A percentile compares a stretch with the other conserved stretches of the same genome.
These are phyloP conservation scores for Capronia coronata DNA, from an alignment of 2,329 filamentous ascomycete species.

Conservation along the genomic window DNA sequence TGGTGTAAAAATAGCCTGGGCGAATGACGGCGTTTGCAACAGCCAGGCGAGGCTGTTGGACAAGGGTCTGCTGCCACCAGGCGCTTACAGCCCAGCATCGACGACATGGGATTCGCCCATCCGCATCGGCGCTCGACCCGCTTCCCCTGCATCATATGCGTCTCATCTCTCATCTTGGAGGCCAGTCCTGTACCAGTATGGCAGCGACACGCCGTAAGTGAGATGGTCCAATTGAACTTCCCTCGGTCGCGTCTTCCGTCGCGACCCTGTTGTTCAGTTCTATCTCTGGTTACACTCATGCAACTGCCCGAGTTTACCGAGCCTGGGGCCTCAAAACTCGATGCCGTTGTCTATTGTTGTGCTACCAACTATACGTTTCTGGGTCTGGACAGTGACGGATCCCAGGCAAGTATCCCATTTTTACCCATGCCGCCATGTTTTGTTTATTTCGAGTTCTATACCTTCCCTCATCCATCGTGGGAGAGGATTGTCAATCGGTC, in stretches of 20 bases:
- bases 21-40: too few relatives aligned
- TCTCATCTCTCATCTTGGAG: slow-evolving; percentile 2
- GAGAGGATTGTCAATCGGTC: too few relatives aligned
- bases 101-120: not conserved
- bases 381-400: too few relatives aligned
- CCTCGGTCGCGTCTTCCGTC: not conserved
- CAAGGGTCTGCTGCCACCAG: not conserved
- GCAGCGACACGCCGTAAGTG: not conserved
- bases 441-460: too few relatives aligned
- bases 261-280: not conserved
- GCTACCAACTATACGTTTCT: too few relatives aligned
- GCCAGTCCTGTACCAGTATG: not conserved
- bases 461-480: too few relatives aligned
- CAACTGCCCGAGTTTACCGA: too few relatives aligned
- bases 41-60: too few relatives aligned
- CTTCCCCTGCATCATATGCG: slow-evolving; percentile 1
- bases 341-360: too few relatives aligned
- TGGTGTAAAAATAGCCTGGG: not conserved
- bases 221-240: not conserved
- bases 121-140: not conserved
- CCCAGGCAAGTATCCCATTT: too few relatives aligned
- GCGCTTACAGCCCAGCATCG: slow-evolving; percentile 2
- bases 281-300: not conserved
- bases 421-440: too few relatives aligned
- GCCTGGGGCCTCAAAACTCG: too few relatives aligned